Base-by-base conservation (phyloP, 192 early-diverging fungal genomes). In the Linderina pennispora region DNA sequence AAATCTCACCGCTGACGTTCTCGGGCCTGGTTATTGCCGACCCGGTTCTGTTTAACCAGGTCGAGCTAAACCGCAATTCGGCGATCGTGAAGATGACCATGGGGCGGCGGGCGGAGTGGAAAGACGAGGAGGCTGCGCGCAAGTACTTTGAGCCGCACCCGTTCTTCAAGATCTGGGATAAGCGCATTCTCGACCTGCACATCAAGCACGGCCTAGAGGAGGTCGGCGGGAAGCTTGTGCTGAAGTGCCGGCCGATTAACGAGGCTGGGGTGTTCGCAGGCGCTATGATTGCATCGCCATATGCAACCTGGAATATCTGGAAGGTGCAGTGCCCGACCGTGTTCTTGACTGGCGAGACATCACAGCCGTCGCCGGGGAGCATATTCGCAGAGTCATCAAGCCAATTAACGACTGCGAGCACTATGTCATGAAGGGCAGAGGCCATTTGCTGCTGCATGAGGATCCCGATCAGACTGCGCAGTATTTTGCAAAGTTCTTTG, bases 241-340 rank as follows among this genome's bases (percentile, higher is more conserved):
- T 74, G 1, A 74, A 74, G 37, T 74, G 70, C 31, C 49, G 56
- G 1, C 70, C 70, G 1, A n/a, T 1, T 1, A 58, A 58, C 26
- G 70, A 74, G 23, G 45, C 55, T 1, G 58, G 50, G 0, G 53
- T 57, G 16, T 74, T 39, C 23, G 28, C 37, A 4, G 70, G 58
- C 13, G 50, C 55, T 1, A 14, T 22, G 20, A 16, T 45, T 10
- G 50, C 50, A 1, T 57, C 62, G 9, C 41, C 50, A 4, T 45
- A 35, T 41, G 40, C 58, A 0, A 45, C 47, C 7, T 10, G 23
- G 6, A 53, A 48, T 13, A 20, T 74, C 38, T 35, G 37, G 38
- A 44, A 44, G 33, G 34, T 72, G 6, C 40, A 35, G 9, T 60
- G 68, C 14, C 68, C 68, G 1, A 48, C 46, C 2, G 48, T 37